Evolutionary conservation across 371 early-diverging fungal species (phyloP).

Genomic region (Mycotypha africana): DNA sequence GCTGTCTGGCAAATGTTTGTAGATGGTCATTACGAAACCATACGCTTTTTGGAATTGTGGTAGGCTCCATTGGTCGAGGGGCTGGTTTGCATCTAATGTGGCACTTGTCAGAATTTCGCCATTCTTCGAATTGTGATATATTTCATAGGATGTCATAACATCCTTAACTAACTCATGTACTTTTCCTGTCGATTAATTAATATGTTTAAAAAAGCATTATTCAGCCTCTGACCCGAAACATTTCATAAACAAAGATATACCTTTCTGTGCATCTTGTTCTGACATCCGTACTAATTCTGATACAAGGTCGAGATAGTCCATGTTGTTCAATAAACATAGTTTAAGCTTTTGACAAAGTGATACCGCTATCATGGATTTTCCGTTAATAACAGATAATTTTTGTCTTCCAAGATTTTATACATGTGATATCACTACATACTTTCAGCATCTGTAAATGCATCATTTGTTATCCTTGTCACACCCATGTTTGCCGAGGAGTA

Average conservation of each 20-base stretch:
- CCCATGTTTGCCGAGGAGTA: slow-evolving; percentile 25
- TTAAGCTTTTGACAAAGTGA: slow-evolving; percentile 9
- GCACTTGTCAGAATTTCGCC: no score
- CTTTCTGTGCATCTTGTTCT: slow-evolving; percentile 7
- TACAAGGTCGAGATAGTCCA: slow-evolving; percentile 30
- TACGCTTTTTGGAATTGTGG: slow-evolving; percentile 23
- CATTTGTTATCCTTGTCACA: slow-evolving; percentile 20
- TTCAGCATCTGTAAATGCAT: slow-evolving; percentile 2
- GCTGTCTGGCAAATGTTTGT: slow-evolving; percentile 16
- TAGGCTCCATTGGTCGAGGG: slow-evolving; percentile 21
- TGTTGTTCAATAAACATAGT: slow-evolving; percentile 27
- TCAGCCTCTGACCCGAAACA: no score
- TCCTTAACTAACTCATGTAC: no score
- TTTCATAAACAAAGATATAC: no score
- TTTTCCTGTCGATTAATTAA: no score
- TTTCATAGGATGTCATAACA: slow-evolving; percentile 17
- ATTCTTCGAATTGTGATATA: slow-evolving; percentile 8
- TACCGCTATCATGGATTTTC: no score
- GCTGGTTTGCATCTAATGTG: background rate
- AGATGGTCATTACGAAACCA: slow-evolving; percentile 28
- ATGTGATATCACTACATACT: no score
- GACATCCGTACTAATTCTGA: slow-evolving; percentile 27
- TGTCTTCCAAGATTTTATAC: no score
- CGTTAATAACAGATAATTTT: no score
- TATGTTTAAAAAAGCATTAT: no score